Base-by-base conservation (phyloP, 2,329 filamentous ascomycete species). In the Capronia epimyces region DNA sequence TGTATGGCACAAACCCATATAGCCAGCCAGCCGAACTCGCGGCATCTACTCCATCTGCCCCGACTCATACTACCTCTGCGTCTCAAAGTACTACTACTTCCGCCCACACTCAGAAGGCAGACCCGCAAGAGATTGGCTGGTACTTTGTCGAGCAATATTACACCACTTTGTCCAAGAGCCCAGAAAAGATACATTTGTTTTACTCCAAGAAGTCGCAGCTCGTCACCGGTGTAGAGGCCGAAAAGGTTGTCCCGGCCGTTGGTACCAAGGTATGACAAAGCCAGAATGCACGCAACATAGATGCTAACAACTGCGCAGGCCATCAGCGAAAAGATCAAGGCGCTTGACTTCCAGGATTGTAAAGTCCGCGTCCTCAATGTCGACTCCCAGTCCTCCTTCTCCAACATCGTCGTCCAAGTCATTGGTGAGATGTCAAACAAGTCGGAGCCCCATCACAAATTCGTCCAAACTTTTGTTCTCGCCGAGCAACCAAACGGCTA, bases 121-220 rank as follows among this genome's bases (percentile, higher is more conserved):
- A 78, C 81, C 57, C 75, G 75, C 63, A 96, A 95, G 76, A 97
- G 75, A 89, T 98, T 62, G 93, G 89, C 71, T 98, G 93, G 93
- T 97, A 91, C 75, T 98, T 98, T 63, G 93, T 98, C 52, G 90
- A 97, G 80, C 89, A 95, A 72, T 98, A 96, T 78, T 98, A 98
- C 75, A 97, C 88, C 63, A 98, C 89, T 56, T 75, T 98, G 66
- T 96, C 90, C 82, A 90, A 91, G 73, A 87, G 77, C 60, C 90
- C 93, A 18, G 89, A 95, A 67, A 94, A 93, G 73, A 86, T 98
- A 64, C 91, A 83, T 71, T 83, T 97, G 47, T 98, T 96, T 78
- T 97, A 97, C 74, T 86, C 88, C 74, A 95, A 95, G 74, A 85
- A 84, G 60, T 97, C 93, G 50, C 90, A 96, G 72, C 91, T 95